Evolutionary conservation across 176 grass and related monocot genomes (phyloP), one percentile per base, ranked within the genome.

Genomic region (Carex cristatella): DNA sequence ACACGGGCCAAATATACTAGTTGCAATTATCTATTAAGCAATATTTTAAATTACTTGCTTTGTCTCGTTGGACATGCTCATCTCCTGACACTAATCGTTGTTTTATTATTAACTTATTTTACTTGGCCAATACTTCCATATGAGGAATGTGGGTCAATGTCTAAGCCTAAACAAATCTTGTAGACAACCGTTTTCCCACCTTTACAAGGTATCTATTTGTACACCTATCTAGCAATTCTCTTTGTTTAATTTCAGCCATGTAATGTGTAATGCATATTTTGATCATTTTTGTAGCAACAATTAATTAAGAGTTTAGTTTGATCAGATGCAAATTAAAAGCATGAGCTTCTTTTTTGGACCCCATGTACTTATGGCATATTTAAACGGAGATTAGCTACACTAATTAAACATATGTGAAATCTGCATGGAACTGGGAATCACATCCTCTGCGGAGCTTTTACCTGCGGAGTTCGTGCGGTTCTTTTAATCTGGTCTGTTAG

Each of bases 161-260:
- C 74, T 55, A 14, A 57, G 23, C 74, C 74, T 78, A 35, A 78
- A 57, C 74, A 78, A 78, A 78, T 78, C 74, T 78, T 78, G 74
- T 78, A 57, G 74, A 30, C 74, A 78, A 78, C 74, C 51, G 51
- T 76, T 78, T 78, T 35, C 30, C 49, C 49, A 78, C 51, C 28
- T 78, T 33, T 7, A 12, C 51, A 78, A 78, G 74, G 51, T 78
- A 78, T 78, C 74, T 57, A 35, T 32, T 14, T 78, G 74, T 15
- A 55, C 10, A 5, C 55, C 73, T 78, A 57, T 78, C 27, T 56
- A 15, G 4, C 27, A 77, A 77, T 30, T 77, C 13, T 78, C 51
- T 57, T 74, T 74, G 70, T 44, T 53, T 51, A 74, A 7, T 74
- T 23, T 74, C 7, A 74, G 18, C 38, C 38, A 51, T n/a, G 40